Conservation (phyloP, 2,329 filamentous ascomycete species). For the Pseudocercospora fijiensis region DNA sequence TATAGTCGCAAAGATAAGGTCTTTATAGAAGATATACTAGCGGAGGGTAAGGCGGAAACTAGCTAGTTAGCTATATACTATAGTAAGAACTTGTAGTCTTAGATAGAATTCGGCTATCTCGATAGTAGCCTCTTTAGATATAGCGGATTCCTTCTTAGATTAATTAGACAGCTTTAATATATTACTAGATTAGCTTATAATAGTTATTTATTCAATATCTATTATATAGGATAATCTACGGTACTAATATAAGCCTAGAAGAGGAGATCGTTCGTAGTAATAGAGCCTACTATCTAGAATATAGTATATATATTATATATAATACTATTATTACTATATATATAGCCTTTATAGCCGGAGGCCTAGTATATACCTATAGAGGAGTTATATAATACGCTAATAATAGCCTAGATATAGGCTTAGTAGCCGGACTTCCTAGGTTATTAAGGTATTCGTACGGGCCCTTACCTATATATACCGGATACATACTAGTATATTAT, state of each 20-base stretch:
- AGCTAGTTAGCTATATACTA: too few species aligned
- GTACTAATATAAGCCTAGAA: not conserved
- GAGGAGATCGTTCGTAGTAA: not conserved
- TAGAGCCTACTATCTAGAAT: not conserved
- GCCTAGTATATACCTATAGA: too few species aligned
- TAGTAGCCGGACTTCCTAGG: too few species aligned
- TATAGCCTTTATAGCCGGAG: not conserved
- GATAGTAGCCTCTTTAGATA: not conserved
- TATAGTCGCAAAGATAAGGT: too few species aligned
- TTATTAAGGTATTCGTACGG: too few species aligned
- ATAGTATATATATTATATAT: not conserved
- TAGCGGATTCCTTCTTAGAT: not conserved
- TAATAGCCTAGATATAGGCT: too few species aligned
- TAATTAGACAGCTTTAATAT: not conserved
- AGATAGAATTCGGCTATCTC: not conserved
- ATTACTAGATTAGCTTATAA: not conserved
- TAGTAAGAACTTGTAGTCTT: too few species aligned
- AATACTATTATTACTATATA: not conserved
- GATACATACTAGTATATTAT: too few species aligned
- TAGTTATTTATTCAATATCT: not conserved
- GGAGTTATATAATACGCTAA: not conserved
- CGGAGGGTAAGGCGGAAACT: too few species aligned
- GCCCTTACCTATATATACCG: too few species aligned
- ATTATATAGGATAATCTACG: not conserved
- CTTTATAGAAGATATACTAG: too few species aligned